Base-by-base conservation (phyloP, 1,139 yeast genomes). In the Suhomyces guaymorum region DNA sequence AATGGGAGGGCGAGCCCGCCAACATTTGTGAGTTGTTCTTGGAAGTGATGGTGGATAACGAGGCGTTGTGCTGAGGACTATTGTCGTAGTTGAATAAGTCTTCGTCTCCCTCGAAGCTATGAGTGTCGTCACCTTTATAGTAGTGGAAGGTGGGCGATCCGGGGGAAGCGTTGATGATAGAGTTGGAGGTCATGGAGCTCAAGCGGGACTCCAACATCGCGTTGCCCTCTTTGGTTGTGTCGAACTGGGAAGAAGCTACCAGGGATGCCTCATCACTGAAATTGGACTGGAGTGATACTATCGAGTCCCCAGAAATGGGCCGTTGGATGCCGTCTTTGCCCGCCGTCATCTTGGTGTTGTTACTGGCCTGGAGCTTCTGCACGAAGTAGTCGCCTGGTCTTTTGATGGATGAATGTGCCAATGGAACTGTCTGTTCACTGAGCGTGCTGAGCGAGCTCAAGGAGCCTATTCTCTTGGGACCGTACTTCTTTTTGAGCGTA, bases 371-470 rank as follows among this genome's bases (percentile, higher is more conserved):
- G 29, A 67, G 45, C 39, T 63, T 65, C 33, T 61, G 62, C 26
- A 66, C 58, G 42, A 59, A 70, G 46, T 66, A 68, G 44, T 69
- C 74, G 24, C 74, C 68, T 1, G 75, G 75, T 27, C 75, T 48
- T 41, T 66, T 67, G n/a, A 46, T 27, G 13, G 20, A 16, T 8
- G 39, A 25, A 6, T 28, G 26, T 4, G 35, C 31, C 24, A 28
- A 15, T 10, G 41, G 41, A 8, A 30, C 26, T 18, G 27, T 15
- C 38, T 21, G 14, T 36, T 43, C 67, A 26, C 41, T 49, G n/a
- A 52, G 38, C 3, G 52, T 48, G 12, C 53, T 41, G 22, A 61
- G 48, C 14, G 62, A 54, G 23, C 60, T 38, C 35, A 50, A 32
- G 30, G 66, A 63, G 28, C 57, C 58, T 12, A 59, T 61, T 30